phyloP scores from a whole-genome alignment of 306 rosid species.

The Cicer yamashitae region DNA sequence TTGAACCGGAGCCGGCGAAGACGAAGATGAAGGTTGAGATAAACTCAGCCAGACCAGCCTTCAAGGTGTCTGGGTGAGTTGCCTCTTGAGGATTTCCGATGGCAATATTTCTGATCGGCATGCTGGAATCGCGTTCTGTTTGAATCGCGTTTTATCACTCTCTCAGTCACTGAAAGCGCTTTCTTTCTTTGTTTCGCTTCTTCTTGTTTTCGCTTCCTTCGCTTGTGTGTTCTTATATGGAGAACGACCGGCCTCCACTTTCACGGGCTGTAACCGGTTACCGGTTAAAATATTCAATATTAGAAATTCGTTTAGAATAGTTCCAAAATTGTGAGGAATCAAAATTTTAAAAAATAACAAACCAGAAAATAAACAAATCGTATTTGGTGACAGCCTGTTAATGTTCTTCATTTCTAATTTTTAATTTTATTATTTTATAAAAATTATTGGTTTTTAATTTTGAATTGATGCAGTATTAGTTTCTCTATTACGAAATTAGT shows the following conservation, averaged over 20 bases:
- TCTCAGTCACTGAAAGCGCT: slow-evolving; percentile 1
- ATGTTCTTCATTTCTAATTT: slow-evolving; percentile 9
- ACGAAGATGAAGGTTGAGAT: slow-evolving; percentile 88
- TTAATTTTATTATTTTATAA: not conserved
- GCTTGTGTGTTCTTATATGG: slow-evolving; percentile 51
- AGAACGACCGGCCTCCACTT: not conserved
- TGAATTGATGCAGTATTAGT: too few species aligned
- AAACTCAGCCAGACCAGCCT: slow-evolving; percentile 80
- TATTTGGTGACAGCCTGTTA: slow-evolving; percentile 55
- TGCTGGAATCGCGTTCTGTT: not conserved
- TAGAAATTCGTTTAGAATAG: slow-evolving; percentile 21
- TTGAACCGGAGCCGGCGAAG: slow-evolving; percentile 87
- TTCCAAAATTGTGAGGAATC: slow-evolving; percentile 33
- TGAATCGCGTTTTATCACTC: not conserved
- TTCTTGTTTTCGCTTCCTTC: slow-evolving; percentile 13
- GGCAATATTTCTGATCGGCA: slow-evolving; percentile 81
- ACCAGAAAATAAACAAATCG: slow-evolving; percentile 26
- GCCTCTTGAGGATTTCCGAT: slow-evolving; percentile 72
- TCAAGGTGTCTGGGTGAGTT: slow-evolving; percentile 67
- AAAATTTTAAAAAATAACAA: slow-evolving; percentile 4
- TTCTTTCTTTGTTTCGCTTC: slow-evolving; percentile 20
- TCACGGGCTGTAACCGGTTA: slow-evolving; percentile 63
- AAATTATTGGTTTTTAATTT: not conserved
- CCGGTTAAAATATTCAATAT: slow-evolving; percentile 48
- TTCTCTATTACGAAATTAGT: too few species aligned